These are phyloP conservation scores for Coniella vitis DNA, from an alignment of 2,329 filamentous ascomycete genomes.

Conservation along the genomic window DNA sequence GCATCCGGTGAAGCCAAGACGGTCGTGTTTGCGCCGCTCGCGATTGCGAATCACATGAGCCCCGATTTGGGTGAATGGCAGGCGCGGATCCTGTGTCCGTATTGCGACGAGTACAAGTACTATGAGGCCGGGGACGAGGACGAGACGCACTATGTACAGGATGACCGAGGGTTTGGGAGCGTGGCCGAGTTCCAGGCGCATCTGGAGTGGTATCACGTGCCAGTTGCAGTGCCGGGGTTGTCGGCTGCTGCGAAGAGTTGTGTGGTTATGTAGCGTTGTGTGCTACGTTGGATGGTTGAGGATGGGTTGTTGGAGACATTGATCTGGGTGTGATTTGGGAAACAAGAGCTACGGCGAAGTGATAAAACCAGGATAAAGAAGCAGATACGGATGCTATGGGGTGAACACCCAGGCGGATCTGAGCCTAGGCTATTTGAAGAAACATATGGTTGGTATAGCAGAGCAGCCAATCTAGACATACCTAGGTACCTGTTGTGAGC, in stretches of 20 bases:
- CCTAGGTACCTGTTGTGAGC: too few species aligned
- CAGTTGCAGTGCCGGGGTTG: slow-evolving; percentile 31
- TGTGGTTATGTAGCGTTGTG: slow-evolving; percentile 36
- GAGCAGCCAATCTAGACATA: too few species aligned
- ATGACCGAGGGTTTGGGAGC: slow-evolving; percentile 42
- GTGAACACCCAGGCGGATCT: too few species aligned
- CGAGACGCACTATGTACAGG: slow-evolving; percentile 37
- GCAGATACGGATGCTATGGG: too few species aligned
- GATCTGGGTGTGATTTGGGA: too few species aligned
- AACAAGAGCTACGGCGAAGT: too few species aligned
- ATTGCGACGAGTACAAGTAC: slow-evolving; percentile 48
- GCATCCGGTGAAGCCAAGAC: slow-evolving; percentile 39
- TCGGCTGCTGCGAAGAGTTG: slow-evolving; percentile 34
- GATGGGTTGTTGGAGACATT: too few species aligned
- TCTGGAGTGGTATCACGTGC: slow-evolving; percentile 49
- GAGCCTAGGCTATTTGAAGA: too few species aligned
- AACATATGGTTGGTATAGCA: too few species aligned
- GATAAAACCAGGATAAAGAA: too few species aligned
- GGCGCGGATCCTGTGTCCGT: slow-evolving; percentile 46
- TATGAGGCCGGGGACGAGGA: slow-evolving; percentile 44
- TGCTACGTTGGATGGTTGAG: too few species aligned
- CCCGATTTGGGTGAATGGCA: slow-evolving; percentile 45
- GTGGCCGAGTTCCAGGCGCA: slow-evolving; percentile 46
- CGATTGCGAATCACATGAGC: slow-evolving; percentile 50
- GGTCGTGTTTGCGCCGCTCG: slow-evolving; percentile 50